Evolutionary conservation across 805 yeast genomes (phyloP), one percentile per base, ranked within the genome.

Genomic region (Pichia membranifaciens): DNA sequence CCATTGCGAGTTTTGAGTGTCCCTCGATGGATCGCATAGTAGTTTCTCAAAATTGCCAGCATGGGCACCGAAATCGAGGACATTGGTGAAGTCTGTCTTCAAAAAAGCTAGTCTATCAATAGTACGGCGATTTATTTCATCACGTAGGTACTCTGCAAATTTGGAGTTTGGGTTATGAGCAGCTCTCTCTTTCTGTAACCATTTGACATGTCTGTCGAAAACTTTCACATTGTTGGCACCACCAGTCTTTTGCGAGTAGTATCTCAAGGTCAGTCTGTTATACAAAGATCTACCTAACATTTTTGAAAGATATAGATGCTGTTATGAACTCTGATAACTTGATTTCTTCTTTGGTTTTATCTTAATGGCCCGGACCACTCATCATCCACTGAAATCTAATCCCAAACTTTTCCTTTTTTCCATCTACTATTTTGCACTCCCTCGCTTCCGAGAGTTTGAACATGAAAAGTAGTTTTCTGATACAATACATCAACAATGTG

Each of bases 101-200:
- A 87, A 75, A 61, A 85, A 83, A 2, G 88, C 81, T 44, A 87
- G 64, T 53, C 96, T 71, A 52, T 87, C 95, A 22, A 86, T 78
- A 9, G 89, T 81, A 44, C 86, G 75, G 21, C 71, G 58, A 0
- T 93, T 89, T 7, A 85, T 78, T 59, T 86, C 93, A 57, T 83
- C 81, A 37, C 89, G 71, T 22, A 87, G 65, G 57, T 86, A 87
- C 54, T 87, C 95, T 10, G 76, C 85, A 52, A 75, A 70, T 15
- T 82, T 73, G 9, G 68, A 67, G 3, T 74, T 76, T 17, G 66
- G 63, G 21, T 74, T 62, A 5, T 46, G 39, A 0, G 81, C 78
- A 0, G 84, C 78, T 40, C 73, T 54, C 21, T 76, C 69, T 39
- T 87, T 66, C 55, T 87, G 95, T n/a, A 72, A 54, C 5, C 70